These are phyloP conservation scores for Castanopsis chinensis DNA, from an alignment of 306 rosid species.

Conservation along the genomic window DNA sequence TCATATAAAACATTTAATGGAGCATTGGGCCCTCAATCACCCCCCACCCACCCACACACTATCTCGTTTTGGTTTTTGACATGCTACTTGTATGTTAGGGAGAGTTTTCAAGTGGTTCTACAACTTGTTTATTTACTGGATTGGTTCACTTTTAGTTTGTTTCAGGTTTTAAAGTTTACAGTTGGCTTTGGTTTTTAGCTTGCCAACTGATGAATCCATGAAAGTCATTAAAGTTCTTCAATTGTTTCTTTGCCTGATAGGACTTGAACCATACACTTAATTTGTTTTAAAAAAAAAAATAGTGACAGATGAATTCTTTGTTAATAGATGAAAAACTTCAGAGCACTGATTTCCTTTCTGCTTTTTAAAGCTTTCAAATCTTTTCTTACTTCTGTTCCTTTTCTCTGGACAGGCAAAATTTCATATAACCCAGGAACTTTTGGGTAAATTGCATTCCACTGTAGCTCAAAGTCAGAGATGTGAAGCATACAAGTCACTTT, in stretches of 20 bases:
- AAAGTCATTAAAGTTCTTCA: background rate
- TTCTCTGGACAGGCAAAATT: constrained; percentile 73
- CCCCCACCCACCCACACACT: background rate
- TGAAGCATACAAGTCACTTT: constrained; percentile 48
- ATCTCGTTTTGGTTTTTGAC: background rate
- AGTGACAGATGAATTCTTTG: constrained; percentile 9
- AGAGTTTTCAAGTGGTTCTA: background rate
- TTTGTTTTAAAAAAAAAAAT: background rate
- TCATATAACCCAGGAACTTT: constrained; percentile 80
- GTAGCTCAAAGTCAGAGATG: constrained; percentile 45
- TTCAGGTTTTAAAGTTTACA: background rate
- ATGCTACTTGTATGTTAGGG: background rate
- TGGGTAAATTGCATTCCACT: constrained; percentile 82
- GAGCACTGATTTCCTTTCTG: constrained; percentile 7
- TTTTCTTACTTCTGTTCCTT: constrained; percentile 16
- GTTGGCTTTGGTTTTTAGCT: background rate
- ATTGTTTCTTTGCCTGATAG: background rate
- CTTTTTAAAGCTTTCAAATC: constrained; percentile 16
- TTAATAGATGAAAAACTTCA: constrained; percentile 15
- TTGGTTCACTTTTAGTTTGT: background rate
- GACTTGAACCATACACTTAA: constrained; percentile 8
- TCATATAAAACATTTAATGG: background rate
- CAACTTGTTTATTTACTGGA: background rate
- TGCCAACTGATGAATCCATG: background rate
- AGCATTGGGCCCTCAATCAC: background rate